Evolutionary conservation across 805 yeast species (phyloP), one percentile per base, ranked within the genome.

Genomic region (Gaillardinia entomophila): DNA sequence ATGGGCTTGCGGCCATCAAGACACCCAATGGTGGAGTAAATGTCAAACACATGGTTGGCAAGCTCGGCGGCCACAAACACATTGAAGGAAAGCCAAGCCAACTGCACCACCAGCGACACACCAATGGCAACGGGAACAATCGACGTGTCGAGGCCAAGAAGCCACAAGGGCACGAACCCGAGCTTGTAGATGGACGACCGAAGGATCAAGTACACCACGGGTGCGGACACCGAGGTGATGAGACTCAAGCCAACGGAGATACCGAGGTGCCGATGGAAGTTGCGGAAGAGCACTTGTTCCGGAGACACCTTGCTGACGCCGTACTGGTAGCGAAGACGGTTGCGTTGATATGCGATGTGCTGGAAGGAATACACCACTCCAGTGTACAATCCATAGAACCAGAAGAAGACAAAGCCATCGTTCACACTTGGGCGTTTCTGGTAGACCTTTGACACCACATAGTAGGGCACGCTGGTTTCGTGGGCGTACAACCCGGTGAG

Each of bases 11-110:
- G 76, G 30, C 80, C 78, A 44, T 79, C 81, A 32, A 83, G 49
- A 51, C 90, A 82, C 2, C 92, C 90, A 41, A 81, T 70, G 11
- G 81, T 70, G 35, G 84, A 69, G 49, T 80, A 82, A 2, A 82
- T 81, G 45, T 77, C 66, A 49, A 72, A 82, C 1, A 77, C 56
- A 35, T 73, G 68, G 47, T 79, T 79, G 16, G 72, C 51, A 6
- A 70, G 28, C 45, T 82, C 88, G 75, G 82, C 75, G 8, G 52
- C 43, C 24, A 65, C 47, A 24, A 60, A 53, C 15, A 60, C 40
- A n/a, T 65, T 43, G 38, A 51, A 68, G 19, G 65, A 58, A 3
- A 56, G 47, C 15, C 49, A 47, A 3, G 57, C 48, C 13, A 64
- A 46, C 37, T 50, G 56, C 12, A 56, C 12, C 17, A 55, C 47